A percentile compares a stretch with the other conserved stretches of the same genome.
phyloP scores from a whole-genome alignment of 768 basidiomycete genomes.

The Kwoniella shandongensis region DNA sequence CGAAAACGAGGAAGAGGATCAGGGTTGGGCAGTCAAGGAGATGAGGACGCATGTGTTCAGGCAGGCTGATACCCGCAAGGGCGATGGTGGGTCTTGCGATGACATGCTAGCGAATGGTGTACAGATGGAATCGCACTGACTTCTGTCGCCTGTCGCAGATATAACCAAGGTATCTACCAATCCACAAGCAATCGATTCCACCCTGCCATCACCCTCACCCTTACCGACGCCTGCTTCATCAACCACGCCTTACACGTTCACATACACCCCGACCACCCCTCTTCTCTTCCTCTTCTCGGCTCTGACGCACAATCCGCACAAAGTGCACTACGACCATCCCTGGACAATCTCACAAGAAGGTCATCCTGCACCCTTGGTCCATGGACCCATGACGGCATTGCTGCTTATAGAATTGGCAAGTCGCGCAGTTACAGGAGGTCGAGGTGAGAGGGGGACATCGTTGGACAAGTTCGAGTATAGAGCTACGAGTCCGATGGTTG shows the following conservation, averaged over 20 bases:
- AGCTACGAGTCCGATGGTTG: conserved; percentile 60
- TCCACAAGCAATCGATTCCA: too few species aligned
- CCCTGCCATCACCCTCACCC: too few species aligned
- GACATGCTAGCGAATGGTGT: too few species aligned
- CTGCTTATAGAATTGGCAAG: conserved; percentile 68
- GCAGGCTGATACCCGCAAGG: too few species aligned
- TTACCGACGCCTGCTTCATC: conserved; percentile 5
- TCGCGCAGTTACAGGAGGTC: conserved; percentile 5
- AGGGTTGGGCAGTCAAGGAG: conserved; percentile 34
- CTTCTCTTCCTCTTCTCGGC: conserved; percentile 84
- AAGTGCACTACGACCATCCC: conserved; percentile 77
- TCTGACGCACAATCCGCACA: conserved; percentile 79
- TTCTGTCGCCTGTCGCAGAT: too few species aligned
- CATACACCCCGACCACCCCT: conserved; percentile 66
- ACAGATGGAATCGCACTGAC: too few species aligned
- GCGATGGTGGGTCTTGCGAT: too few species aligned
- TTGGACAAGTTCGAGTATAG: conserved; percentile 67
- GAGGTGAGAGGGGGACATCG: conserved; percentile 41
- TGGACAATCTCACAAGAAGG: conserved; percentile 69
- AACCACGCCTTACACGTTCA: conserved; percentile 62
- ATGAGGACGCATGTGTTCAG: conserved; percentile 48
- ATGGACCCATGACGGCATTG: conserved; percentile 76
- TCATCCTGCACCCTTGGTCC: conserved; percentile 74
- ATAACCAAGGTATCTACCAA: too few species aligned
- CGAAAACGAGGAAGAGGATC: conserved; percentile 2